Percentiles rank a stretch among this genome's conserved stretches.
Conservation (phyloP, 345 rosid genomes). For the Diplotaxis tenuifolia region DNA sequence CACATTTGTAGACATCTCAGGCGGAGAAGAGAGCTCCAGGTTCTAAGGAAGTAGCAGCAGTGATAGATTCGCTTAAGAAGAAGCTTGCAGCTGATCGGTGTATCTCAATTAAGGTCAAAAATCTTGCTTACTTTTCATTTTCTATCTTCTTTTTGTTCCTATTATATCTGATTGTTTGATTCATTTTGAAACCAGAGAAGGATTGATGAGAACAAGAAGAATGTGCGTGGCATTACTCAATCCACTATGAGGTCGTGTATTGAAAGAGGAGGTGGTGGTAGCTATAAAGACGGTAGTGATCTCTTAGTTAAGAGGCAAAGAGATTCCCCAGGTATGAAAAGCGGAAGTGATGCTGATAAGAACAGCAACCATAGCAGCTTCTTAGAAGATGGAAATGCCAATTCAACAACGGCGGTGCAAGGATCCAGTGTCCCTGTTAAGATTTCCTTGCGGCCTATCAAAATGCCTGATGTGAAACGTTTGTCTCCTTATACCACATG, state of each 20-base stretch:
- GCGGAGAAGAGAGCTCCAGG: constrained; percentile 32
- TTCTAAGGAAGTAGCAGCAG: constrained; percentile 48
- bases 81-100: constrained; percentile 64
- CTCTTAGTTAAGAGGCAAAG: constrained; percentile 74
- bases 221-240: constrained; percentile 55
- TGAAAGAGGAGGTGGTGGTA: constrained; percentile 51
- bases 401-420: constrained; percentile 57
- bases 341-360: constrained; percentile 60
- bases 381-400: constrained; percentile 58
- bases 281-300: constrained; percentile 46
- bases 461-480: constrained; percentile 72
- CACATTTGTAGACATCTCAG: constrained; percentile 5
- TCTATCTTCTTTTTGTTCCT: constrained; percentile 1
- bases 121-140: not conserved
- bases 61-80: constrained; percentile 65
- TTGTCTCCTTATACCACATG: constrained; percentile 95
- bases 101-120: constrained; percentile 59
- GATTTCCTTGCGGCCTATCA: constrained; percentile 70
- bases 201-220: constrained; percentile 68
- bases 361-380: constrained; percentile 39
- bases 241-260: constrained; percentile 48
- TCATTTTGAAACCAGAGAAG: constrained; percentile 56
- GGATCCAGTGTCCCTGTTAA: constrained; percentile 80
- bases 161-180: constrained; percentile 8
- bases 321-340: constrained; percentile 62